Evolutionary conservation across 805 yeast species (phyloP).

Genomic region (Kluyveromyces starmeri): DNA sequence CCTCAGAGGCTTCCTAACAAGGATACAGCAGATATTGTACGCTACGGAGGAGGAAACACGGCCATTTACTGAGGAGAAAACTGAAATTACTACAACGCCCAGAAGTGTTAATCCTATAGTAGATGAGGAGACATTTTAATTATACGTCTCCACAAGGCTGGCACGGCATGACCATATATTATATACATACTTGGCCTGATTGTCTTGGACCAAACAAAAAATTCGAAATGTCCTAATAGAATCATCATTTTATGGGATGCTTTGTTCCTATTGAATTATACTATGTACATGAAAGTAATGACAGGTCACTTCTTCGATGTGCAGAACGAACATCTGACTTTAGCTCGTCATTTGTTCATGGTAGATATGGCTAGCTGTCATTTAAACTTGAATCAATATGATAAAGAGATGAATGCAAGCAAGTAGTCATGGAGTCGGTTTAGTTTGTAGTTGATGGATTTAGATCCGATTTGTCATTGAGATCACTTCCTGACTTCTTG

Average conservation of each 20-base stretch:
- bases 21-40: constrained; percentile 69
- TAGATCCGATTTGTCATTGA: neutral
- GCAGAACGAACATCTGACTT: too few species aligned
- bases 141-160: neutral
- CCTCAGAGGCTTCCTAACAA: constrained; percentile 39
- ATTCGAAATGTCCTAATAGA: too few species aligned
- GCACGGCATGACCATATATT: neutral
- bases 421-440: too few species aligned
- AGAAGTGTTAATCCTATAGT: constrained; percentile 14
- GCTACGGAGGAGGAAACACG: constrained; percentile 81
- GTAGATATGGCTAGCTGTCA: too few species aligned
- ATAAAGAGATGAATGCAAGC: too few species aligned
- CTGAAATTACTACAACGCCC: constrained; percentile 8
- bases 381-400: too few species aligned
- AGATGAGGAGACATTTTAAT: constrained; percentile 29
- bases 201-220: too few species aligned
- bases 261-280: too few species aligned
- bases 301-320: too few species aligned
- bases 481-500: constrained; percentile 8
- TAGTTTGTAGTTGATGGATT: neutral
- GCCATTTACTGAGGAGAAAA: constrained; percentile 32
- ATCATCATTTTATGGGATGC: neutral
- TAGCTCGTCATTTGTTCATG: too few species aligned
- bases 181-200: too few species aligned
- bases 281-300: too few species aligned